phyloP scores from a whole-genome alignment of 441 rosid species.

The Bruguiera hainesii region DNA sequence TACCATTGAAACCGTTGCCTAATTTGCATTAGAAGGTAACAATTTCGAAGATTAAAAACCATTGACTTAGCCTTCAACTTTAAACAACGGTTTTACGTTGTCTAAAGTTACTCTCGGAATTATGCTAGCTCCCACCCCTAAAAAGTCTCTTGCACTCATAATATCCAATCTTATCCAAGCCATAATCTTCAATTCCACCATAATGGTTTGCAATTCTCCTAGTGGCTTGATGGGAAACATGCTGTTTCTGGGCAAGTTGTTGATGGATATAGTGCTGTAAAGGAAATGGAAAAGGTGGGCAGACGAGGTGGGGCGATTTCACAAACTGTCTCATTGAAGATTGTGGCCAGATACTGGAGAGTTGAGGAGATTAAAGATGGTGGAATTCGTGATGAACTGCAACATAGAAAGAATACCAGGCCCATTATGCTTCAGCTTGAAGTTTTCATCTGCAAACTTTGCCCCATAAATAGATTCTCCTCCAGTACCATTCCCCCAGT shows the following conservation, averaged over 20 bases:
- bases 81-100: too few relatives aligned
- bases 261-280: conserved; percentile 56
- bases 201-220: conserved; percentile 1
- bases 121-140: too few relatives aligned
- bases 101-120: too few relatives aligned
- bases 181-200: neutral
- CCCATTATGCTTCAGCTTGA: conserved; percentile 60
- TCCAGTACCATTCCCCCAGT: conserved; percentile 76
- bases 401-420: conserved; percentile 71
- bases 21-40: too few relatives aligned
- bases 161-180: too few relatives aligned
- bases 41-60: too few relatives aligned
- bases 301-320: conserved; percentile 33
- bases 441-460: conserved; percentile 74
- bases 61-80: too few relatives aligned
- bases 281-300: conserved; percentile 60
- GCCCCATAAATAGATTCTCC: conserved; percentile 67
- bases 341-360: neutral
- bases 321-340: neutral
- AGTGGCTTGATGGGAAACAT: conserved; percentile 79
- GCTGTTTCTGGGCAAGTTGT: conserved; percentile 79
- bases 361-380: neutral
- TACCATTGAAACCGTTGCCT: too few relatives aligned
- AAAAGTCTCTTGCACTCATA: too few relatives aligned
- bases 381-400: conserved; percentile 37